Evolutionary conservation across 768 basidiomycete genomes (phyloP).

Genomic region (Naganishia friedmannii): DNA sequence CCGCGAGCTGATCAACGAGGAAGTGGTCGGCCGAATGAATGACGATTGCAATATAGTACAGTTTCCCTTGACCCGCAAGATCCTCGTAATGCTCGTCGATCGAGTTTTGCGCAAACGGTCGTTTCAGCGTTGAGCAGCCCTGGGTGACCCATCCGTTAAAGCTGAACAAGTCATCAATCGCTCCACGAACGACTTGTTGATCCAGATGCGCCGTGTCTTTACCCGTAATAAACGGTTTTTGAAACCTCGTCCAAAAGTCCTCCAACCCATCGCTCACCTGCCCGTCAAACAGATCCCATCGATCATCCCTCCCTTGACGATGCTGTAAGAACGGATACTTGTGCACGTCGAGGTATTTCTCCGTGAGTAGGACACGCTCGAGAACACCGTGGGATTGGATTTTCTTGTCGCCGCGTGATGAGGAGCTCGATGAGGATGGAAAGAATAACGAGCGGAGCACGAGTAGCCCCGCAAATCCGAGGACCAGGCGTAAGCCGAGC

Average conservation of each 20-base stretch:
- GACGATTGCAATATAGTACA: constrained; percentile 92
- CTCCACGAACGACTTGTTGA: constrained; percentile 78
- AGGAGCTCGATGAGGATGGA: constrained; percentile 27
- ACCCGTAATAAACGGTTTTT: constrained; percentile 79
- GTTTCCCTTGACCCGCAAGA: constrained; percentile 72
- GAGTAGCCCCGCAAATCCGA: constrained; percentile 42
- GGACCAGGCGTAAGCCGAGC: constrained; percentile 42
- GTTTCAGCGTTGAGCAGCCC: constrained; percentile 82
- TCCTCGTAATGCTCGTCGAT: constrained; percentile 83
- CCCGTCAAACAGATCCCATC: constrained; percentile 72
- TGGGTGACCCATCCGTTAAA: constrained; percentile 98
- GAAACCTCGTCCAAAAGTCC: constrained; percentile 91
- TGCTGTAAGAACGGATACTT: constrained; percentile 82
- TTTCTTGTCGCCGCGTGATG: constrained; percentile 45
- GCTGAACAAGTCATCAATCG: constrained; percentile 89
- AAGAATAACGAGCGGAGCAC: constrained; percentile 48
- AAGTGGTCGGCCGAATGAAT: constrained; percentile 99
- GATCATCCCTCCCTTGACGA: constrained; percentile 77
- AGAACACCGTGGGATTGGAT: constrained; percentile 64
- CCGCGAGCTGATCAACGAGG: constrained; percentile 94
- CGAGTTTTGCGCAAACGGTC: constrained; percentile 93
- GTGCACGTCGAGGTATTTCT: constrained; percentile 82
- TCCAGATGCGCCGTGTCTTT: constrained; percentile 84
- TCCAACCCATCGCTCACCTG: constrained; percentile 71
- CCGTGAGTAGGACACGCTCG: constrained; percentile 63